Base-by-base conservation (phyloP, 2,329 filamentous ascomycete genomes). In the Colletotrichum camelliae region DNA sequence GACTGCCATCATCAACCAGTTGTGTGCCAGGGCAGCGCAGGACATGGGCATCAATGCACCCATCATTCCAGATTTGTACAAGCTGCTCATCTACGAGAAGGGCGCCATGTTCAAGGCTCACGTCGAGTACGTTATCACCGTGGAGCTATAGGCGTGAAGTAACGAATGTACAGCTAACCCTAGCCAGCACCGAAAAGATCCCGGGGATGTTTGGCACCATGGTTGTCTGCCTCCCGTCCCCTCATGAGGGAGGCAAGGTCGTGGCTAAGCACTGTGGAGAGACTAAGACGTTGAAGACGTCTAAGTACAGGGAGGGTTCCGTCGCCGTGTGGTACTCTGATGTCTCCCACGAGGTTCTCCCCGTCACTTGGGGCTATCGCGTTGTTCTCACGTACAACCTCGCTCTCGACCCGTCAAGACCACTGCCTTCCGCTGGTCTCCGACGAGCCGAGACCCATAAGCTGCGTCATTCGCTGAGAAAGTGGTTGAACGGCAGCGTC, bases 321-420 rank as follows among this genome's bases (percentile, higher is more conserved):
- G 79, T 77, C 31, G 76, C 79, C 8, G 82, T 74, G 37, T 86
- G 85, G 90, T 91, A 89, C 79, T 87, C 88, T 0, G 88, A 91
- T 71, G 88, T 91, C 1, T 83, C 82, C 2, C 88, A 91, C 77
- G 86, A 91, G 79, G 83, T 90, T n/a, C 81, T 85, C 18, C 85
- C 86, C 2, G 83, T 91, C 4, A 84, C 77, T 0, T 85, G 84
- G 0, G 89, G 90, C 4, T 86, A 88, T 78, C 87, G 88, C 4
- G 84, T 88, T 70, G 88, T 89, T 12, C 77, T 92, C 13, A 89
- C 86, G 0, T 92, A 90, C 81, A 91, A 91, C 78, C 84, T 92
- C 6, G 79, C 80, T 16, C 71, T 82, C 9, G 61, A 73, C 35
- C 69, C 62, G 12, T 74, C 13, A 1, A 39, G 8, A 2, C 27